Evolutionary conservation across 148 eudicot genomes (phyloP).

Genomic region (Arctostaphylos glauca): DNA sequence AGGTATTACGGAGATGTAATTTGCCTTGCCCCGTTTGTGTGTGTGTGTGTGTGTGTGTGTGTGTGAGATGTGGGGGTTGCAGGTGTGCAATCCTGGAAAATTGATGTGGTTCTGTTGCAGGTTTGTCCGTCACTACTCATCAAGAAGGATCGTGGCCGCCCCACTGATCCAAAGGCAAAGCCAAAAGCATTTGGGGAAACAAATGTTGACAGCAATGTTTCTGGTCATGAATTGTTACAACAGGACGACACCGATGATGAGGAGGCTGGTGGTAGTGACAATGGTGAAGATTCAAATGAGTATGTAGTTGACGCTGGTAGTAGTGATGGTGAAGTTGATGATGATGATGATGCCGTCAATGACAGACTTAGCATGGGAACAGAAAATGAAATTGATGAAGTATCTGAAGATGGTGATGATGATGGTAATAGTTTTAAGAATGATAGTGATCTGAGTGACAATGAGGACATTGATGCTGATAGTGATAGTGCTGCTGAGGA

Average conservation of each 20-base stretch:
- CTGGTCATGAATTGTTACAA: constrained; percentile 71
- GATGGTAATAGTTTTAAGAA: constrained; percentile 12
- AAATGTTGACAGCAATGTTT: constrained; percentile 59
- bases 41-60: neutral
- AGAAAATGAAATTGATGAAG: constrained; percentile 26
- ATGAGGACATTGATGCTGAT: constrained; percentile 16
- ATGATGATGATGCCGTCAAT: constrained; percentile 17
- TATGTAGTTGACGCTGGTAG: constrained; percentile 13
- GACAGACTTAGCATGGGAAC: neutral
- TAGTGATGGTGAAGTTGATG: constrained; percentile 12
- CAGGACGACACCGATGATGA: constrained; percentile 24
- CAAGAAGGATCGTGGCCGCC: constrained; percentile 95
- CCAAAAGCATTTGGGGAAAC: constrained; percentile 94
- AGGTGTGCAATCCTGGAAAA: neutral
- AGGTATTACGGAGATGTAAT: constrained; percentile 42
- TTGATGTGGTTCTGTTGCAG: constrained; percentile 37
- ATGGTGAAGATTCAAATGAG: constrained; percentile 20
- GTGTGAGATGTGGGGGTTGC: neutral
- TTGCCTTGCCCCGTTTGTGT: constrained; percentile 9
- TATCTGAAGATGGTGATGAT: constrained; percentile 15
- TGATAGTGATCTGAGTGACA: constrained; percentile 15
- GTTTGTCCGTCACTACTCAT: constrained; percentile 86
- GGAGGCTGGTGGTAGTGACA: constrained; percentile 17
- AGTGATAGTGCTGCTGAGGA: neutral
- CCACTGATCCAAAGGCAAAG: constrained; percentile 66